Evolutionary conservation across 1,139 yeast species (phyloP).

Genomic region (Eremothecium gossypii): DNA sequence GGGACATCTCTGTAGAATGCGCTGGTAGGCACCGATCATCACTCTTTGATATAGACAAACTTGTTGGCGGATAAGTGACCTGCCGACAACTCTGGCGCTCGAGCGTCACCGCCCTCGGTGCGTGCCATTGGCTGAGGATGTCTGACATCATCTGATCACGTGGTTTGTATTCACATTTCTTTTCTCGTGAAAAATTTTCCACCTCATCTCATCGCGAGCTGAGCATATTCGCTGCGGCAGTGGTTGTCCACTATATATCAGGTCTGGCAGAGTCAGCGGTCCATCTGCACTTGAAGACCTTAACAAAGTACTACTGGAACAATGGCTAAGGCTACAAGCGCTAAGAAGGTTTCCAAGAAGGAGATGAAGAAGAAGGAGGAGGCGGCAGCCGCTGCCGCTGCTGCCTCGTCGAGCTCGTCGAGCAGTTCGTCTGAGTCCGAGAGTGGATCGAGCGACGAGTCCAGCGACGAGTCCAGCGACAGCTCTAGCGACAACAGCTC

Average conservation of each 20-base stretch:
- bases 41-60: no score
- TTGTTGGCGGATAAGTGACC: no score
- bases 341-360: conserved; percentile 27
- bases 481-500: conserved; percentile 15
- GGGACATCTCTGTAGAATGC: no score
- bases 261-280: not conserved
- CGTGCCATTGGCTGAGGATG: no score
- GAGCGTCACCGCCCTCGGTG: no score
- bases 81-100: no score
- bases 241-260: not conserved
- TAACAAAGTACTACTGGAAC: not conserved
- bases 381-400: conserved; percentile 11
- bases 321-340: conserved; percentile 14
- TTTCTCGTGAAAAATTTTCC: conserved; percentile 15
- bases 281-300: not conserved
- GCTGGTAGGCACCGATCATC: no score
- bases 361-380: conserved; percentile 13
- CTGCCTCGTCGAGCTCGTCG: conserved; percentile 9
- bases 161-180: not conserved
- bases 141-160: no score
- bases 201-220: conserved; percentile 19
- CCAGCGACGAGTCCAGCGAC: conserved; percentile 9
- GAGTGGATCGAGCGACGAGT: conserved; percentile 12
- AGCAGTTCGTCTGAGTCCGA: conserved; percentile 13
- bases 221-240: not conserved